These are phyloP conservation scores for Quercus rubra DNA, from an alignment of 306 rosid species.

Conservation along the genomic window DNA sequence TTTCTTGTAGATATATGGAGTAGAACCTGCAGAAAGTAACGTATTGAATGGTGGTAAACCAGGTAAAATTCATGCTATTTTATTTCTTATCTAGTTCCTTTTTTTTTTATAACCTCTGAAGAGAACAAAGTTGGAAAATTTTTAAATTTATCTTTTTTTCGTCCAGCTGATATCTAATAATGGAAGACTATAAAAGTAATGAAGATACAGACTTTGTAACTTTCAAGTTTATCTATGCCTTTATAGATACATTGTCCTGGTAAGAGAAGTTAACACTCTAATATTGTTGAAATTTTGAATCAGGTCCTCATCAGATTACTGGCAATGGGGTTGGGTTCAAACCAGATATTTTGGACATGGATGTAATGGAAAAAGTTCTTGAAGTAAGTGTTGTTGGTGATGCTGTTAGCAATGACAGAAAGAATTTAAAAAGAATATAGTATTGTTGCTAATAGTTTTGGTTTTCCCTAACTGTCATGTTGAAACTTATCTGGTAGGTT, in stretches of 20 bases:
- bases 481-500: conserved; percentile 49
- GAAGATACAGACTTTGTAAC: neutral
- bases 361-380: conserved; percentile 85
- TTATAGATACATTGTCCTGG: neutral
- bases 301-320: conserved; percentile 88
- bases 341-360: conserved; percentile 96
- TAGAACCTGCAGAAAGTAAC: conserved; percentile 93
- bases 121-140: neutral
- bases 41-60: conserved; percentile 92
- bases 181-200: neutral
- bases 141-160: neutral
- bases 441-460: conserved; percentile 3
- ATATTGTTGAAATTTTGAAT: conserved; percentile 19
- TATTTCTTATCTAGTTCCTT: neutral
- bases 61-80: conserved; percentile 39
- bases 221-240: neutral
- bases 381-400: conserved; percentile 50
- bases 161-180: neutral
- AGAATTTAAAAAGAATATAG: neutral
- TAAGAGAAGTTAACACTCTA: conserved; percentile 14
- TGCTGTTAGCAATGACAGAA: neutral
- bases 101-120: neutral
- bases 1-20: conserved; percentile 63
- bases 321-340: conserved; percentile 96
- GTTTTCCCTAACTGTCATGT: conserved; percentile 19